phyloP scores from a whole-genome alignment of 2,329 filamentous ascomycete species.

The Colletotrichum tabaci region DNA sequence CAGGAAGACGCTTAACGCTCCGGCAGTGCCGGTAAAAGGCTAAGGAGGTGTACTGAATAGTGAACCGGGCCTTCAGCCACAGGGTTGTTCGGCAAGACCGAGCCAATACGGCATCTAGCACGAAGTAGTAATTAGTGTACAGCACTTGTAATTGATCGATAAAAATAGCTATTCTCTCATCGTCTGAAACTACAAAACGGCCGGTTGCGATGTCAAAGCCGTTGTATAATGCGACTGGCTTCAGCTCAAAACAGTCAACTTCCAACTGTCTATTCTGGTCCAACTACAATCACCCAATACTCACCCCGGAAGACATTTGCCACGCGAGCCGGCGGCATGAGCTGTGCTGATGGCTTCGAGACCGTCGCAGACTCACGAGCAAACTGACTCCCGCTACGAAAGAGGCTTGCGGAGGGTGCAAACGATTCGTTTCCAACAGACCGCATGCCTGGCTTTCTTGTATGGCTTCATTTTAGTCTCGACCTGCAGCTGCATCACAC shows the following conservation, averaged over 20 bases:
- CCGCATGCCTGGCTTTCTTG: neutral
- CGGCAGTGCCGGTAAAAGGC: neutral
- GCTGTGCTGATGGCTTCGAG: neutral
- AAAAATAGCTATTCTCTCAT: neutral
- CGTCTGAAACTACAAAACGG: too few species aligned
- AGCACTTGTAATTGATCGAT: neutral
- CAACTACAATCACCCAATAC: conserved; percentile 4
- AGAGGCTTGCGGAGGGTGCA: neutral
- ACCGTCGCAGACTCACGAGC: neutral
- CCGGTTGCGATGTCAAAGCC: neutral
- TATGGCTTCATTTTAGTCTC: neutral
- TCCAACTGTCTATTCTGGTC: neutral
- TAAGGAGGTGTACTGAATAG: neutral
- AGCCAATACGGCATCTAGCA: neutral
- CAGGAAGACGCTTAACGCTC: conserved; percentile 55
- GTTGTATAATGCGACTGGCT: neutral
- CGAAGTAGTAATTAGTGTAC: neutral
- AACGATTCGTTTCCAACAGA: neutral
- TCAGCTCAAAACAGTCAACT: too few species aligned
- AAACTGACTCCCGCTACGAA: neutral
- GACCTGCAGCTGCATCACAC: conserved; percentile 17
- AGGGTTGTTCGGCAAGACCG: neutral
- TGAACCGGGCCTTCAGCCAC: neutral
- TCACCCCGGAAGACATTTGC: neutral
- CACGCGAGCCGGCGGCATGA: conserved; percentile 18